A percentile compares a stretch with the other conserved stretches of the same genome.
Evolutionary conservation across 768 basidiomycete genomes (phyloP).

Genomic region (Panaeolus cyanescens): DNA sequence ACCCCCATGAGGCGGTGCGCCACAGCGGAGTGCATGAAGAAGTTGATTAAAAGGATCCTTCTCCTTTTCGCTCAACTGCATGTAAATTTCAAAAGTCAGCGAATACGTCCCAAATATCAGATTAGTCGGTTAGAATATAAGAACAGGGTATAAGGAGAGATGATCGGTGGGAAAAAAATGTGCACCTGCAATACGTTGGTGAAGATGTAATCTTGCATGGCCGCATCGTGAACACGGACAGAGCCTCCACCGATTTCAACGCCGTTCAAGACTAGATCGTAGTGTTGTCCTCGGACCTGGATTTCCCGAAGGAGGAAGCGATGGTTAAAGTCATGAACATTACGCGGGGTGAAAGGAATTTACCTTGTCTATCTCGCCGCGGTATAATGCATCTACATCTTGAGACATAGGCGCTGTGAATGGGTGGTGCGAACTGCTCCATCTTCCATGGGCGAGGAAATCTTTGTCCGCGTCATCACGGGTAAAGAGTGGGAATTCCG

Average conservation of each 20-base stretch:
- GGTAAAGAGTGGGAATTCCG: conserved; percentile 93
- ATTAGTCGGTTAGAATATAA: conserved; percentile 1
- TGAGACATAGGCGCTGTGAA: conserved; percentile 96
- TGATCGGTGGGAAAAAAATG: conserved; percentile 6
- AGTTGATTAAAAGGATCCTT: conserved; percentile 80
- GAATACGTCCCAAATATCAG: background rate
- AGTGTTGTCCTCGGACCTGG: conserved; percentile 92
- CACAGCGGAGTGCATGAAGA: conserved; percentile 82
- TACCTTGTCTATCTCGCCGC: conserved; percentile 63
- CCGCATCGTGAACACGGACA: conserved; percentile 88
- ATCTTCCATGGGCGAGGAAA: conserved; percentile 80
- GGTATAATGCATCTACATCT: conserved; percentile 77
- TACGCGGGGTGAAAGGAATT: conserved; percentile 6
- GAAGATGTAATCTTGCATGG: conserved; percentile 86
- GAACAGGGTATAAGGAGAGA: background rate
- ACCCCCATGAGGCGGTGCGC: conserved; percentile 95
- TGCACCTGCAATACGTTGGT: conserved; percentile 74
- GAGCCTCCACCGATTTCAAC: conserved; percentile 94
- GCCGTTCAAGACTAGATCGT: conserved; percentile 93
- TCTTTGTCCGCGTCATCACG: conserved; percentile 87
- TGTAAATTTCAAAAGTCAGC: conserved; percentile 4
- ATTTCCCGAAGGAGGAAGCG: conserved; percentile 8
- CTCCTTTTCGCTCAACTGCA: conserved; percentile 73
- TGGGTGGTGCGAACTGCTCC: conserved; percentile 93
- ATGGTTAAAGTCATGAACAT: conserved; percentile 8